phyloP scores from a whole-genome alignment of 2,329 filamentous ascomycete species.

The Remersonia thermophila region DNA sequence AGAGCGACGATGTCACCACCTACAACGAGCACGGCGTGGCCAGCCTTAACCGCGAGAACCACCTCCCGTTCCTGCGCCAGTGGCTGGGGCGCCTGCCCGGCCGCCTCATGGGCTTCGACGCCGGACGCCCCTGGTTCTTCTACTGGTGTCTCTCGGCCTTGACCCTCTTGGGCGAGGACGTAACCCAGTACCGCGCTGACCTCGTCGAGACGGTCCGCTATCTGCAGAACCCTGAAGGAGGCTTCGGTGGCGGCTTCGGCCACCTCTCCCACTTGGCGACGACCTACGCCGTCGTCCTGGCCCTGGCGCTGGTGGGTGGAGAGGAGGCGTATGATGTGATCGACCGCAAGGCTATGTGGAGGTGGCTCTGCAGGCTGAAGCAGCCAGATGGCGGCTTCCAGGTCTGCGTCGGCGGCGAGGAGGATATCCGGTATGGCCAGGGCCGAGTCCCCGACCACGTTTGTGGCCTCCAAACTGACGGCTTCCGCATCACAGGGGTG shows the following conservation, averaged over 20 bases:
- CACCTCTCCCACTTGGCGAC: slow-evolving; percentile 81
- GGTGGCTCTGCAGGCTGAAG: slow-evolving; percentile 78
- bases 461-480: too few relatives aligned
- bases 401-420: slow-evolving; percentile 75
- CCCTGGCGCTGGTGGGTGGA: slow-evolving; percentile 67
- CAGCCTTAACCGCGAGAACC: slow-evolving; percentile 51
- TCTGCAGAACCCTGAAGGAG: slow-evolving; percentile 72
- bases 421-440: slow-evolving; percentile 81
- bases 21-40: slow-evolving; percentile 66
- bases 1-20: slow-evolving; percentile 32
- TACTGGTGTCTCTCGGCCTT: slow-evolving; percentile 83
- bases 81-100: slow-evolving; percentile 51
- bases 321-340: slow-evolving; percentile 61
- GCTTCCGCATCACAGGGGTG: slow-evolving; percentile 66
- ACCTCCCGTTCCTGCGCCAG: slow-evolving; percentile 50
- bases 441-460: too few relatives aligned
- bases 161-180: slow-evolving; percentile 63
- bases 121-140: slow-evolving; percentile 83
- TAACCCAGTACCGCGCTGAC: slow-evolving; percentile 51
- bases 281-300: slow-evolving; percentile 73
- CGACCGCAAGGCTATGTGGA: slow-evolving; percentile 78
- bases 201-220: slow-evolving; percentile 64
- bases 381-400: slow-evolving; percentile 81
- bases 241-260: slow-evolving; percentile 88
- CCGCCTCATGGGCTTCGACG: slow-evolving; percentile 63